phyloP scores from a whole-genome alignment of 1,284 basidiomycete species.

The Cryptococcus sp. region DNA sequence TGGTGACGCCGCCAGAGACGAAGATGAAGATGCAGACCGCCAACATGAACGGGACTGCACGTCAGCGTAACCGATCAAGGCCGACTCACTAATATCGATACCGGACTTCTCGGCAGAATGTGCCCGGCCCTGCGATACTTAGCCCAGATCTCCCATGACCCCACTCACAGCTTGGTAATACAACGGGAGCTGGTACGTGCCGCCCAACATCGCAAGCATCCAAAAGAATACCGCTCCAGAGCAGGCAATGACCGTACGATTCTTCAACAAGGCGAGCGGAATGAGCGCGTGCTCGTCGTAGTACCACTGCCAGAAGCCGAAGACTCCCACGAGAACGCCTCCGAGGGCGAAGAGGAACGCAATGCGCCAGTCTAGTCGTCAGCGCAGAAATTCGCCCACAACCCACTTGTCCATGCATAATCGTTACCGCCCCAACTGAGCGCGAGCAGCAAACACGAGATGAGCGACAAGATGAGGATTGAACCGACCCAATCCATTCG shows the following conservation, averaged over 20 bases:
- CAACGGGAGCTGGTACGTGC: conserved; percentile 54
- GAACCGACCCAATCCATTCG: conserved; percentile 55
- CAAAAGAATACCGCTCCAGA: conserved; percentile 52
- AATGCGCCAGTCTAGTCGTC: conserved; percentile 42
- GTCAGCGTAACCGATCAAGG: too few species aligned
- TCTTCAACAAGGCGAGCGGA: conserved; percentile 38
- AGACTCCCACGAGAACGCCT: conserved; percentile 43
- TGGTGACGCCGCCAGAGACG: conserved; percentile 50
- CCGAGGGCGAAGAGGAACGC: conserved; percentile 53
- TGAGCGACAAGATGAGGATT: conserved; percentile 49
- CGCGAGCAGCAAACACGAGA: conserved; percentile 55
- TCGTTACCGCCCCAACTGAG: conserved; percentile 57
- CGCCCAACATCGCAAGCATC: conserved; percentile 54
- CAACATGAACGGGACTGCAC: conserved; percentile 53
- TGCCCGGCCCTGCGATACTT: conserved; percentile 20
- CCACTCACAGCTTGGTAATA: conserved; percentile 55
- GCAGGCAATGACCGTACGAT: conserved; percentile 49
- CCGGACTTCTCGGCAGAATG: conserved; percentile 54
- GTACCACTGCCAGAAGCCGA: conserved; percentile 52
- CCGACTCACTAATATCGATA: conserved; percentile 49
- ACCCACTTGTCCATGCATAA: conserved; percentile 52
- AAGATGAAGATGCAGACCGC: conserved; percentile 51
- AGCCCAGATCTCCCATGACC: neutral
- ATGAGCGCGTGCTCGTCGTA: conserved; percentile 49
- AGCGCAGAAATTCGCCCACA: too few species aligned